Evolutionary conservation across 305 asterid species (phyloP).

Genomic region (Coffea humblotiana): DNA sequence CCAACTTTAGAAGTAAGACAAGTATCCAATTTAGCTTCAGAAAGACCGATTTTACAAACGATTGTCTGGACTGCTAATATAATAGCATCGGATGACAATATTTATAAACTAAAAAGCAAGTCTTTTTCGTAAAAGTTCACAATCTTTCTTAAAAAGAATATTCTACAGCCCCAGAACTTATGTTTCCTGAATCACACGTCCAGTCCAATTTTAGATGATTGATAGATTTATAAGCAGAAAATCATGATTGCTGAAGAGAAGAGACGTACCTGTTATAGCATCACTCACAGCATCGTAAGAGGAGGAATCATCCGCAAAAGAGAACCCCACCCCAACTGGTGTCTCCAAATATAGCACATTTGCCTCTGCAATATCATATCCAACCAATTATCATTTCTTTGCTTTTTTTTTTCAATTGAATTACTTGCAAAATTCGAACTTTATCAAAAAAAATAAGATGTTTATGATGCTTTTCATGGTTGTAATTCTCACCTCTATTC

Average conservation of each 20-base stretch:
- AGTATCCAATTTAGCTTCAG: conserved; percentile 2
- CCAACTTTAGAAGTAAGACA: conserved; percentile 26
- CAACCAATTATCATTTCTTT: conserved; percentile 19
- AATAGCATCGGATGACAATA: not conserved
- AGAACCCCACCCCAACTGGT: conserved; percentile 70
- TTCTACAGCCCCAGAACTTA: not conserved
- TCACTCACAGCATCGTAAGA: conserved; percentile 49
- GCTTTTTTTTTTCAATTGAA: conserved; percentile 4
- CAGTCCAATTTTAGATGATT: conserved; percentile 6
- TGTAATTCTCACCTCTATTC: conserved; percentile 52
- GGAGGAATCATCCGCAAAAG: conserved; percentile 49
- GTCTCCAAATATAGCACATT: conserved; percentile 66
- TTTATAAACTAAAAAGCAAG: not conserved
- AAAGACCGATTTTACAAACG: not conserved
- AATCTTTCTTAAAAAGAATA: conserved; percentile 1
- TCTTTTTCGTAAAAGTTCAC: conserved; percentile 14
- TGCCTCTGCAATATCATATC: conserved; percentile 46
- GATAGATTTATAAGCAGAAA: not conserved
- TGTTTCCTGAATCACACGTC: not conserved
- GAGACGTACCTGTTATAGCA: conserved; percentile 46
- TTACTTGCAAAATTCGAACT: not conserved
- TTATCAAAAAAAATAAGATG: not conserved
- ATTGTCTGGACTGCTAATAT: not conserved
- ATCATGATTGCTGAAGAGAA: not conserved
- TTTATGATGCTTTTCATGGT: not conserved